phyloP scores from a whole-genome alignment of 495 filamentous ascomycete genomes.

The Podospora bellae-mahoneyi region DNA sequence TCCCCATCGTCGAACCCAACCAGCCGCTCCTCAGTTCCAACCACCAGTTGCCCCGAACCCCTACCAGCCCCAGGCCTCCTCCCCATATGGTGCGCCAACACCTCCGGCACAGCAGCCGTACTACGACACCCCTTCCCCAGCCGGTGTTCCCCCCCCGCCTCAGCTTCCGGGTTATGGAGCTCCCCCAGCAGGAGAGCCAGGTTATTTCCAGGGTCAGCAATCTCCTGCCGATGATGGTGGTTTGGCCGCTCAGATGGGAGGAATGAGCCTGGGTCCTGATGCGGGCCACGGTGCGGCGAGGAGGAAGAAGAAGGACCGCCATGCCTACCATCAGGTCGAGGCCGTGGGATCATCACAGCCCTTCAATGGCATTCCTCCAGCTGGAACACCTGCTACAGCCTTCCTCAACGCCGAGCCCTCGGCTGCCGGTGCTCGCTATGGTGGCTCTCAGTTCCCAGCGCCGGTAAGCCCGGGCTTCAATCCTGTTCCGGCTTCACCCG shows the following conservation, averaged over 20 bases:
- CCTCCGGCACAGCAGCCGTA: constrained; percentile 37
- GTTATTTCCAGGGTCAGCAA: constrained; percentile 32
- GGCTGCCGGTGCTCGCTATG: constrained; percentile 33
- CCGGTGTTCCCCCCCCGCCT: constrained; percentile 33
- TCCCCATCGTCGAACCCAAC: constrained; percentile 54
- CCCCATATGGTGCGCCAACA: constrained; percentile 33
- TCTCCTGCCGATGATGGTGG: constrained; percentile 47
- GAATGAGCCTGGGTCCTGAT: constrained; percentile 69
- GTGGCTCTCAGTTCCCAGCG: constrained; percentile 55
- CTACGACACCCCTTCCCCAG: constrained; percentile 38
- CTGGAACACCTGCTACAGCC: constrained; percentile 56
- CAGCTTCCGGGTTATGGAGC: constrained; percentile 38
- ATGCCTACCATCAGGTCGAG: constrained; percentile 88
- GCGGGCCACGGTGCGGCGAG: constrained; percentile 43
- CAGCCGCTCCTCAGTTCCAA: constrained; percentile 56
- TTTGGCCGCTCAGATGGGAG: constrained; percentile 82
- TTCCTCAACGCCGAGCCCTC: constrained; percentile 66
- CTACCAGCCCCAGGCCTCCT: constrained; percentile 60
- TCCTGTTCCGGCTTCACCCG: constrained; percentile 51
- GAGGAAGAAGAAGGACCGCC: constrained; percentile 89
- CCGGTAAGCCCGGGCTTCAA: constrained; percentile 57
- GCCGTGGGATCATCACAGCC: constrained; percentile 59
- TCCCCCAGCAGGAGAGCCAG: constrained; percentile 24
- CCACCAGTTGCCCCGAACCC: constrained; percentile 48
- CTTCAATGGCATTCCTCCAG: constrained; percentile 63